Evolutionary conservation across 345 rosid genomes (phyloP).

Genomic region (Linum lewisii): DNA sequence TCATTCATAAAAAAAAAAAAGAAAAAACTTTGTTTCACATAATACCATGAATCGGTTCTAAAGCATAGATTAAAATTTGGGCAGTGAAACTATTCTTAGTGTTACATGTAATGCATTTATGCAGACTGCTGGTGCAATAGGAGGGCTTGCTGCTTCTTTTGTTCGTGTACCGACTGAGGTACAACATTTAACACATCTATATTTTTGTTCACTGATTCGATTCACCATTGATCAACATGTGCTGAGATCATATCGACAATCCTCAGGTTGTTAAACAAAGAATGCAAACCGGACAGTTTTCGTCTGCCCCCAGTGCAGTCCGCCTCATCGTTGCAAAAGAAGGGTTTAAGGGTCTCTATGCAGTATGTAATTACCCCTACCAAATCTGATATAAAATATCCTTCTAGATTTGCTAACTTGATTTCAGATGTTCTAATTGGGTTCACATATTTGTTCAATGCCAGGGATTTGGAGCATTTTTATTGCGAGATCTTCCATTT

Average conservation of each 20-base stretch:
- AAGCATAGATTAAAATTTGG: too few species aligned
- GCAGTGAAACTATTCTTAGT: background rate
- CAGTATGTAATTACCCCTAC: slow-evolving; percentile 35
- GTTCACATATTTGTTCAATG: background rate
- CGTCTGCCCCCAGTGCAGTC: slow-evolving; percentile 78
- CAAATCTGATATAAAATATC: too few species aligned
- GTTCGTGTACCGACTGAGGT: slow-evolving; percentile 98
- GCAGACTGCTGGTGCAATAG: slow-evolving; percentile 91
- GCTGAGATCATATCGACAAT: background rate
- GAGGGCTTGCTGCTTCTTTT: slow-evolving; percentile 90
- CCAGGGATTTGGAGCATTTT: slow-evolving; percentile 86
- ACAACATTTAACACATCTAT: background rate
- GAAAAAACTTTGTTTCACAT: too few species aligned
- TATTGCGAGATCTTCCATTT: slow-evolving; percentile 87
- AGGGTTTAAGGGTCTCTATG: slow-evolving; percentile 85
- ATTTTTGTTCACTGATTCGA: slow-evolving; percentile 1
- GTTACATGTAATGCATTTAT: slow-evolving; percentile 7
- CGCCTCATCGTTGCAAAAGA: slow-evolving; percentile 62
- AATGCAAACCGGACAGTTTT: slow-evolving; percentile 90
- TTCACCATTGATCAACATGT: background rate
- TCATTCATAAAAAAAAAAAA: too few species aligned
- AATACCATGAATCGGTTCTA: too few species aligned
- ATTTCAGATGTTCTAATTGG: too few species aligned
- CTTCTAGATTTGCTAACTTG: too few species aligned
- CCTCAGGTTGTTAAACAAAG: slow-evolving; percentile 87